Base-by-base conservation (phyloP, 345 rosid species). In the Geranium brycei region DNA sequence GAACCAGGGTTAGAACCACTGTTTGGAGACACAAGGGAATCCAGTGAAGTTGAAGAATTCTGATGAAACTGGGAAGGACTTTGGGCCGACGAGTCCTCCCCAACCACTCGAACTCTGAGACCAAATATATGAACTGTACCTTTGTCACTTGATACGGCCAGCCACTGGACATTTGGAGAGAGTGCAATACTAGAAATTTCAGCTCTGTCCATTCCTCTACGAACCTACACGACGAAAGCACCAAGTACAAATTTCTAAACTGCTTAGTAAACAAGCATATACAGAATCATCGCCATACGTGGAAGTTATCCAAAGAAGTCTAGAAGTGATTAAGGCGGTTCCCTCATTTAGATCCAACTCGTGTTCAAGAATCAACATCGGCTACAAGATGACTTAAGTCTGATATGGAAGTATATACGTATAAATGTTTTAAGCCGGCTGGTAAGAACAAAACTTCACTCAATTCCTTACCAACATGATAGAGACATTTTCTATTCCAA, bases 191-290 rank as follows among this genome's bases (percentile, higher is more conserved):
- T 83, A 63, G 82, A 86, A 73, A 91, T 89, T 64, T 87, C 93
- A 64, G 98, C 95, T 82, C 88, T 81, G 70, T 87, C 96, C 65
- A 82, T 82, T 60, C 98, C 96, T 83, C 98, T 84, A 67, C 95
- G 85, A 35, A 91, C 95, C 95, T 91, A 66, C 32, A 79, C 8
- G 10, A 35, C 15, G 32, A 31, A 18, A 59, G 41, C 41, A 35
- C 14, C 13, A 10, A 47, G 15, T 47, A 47, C 10, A 11, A 8
- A 8, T 47, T 3, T 8, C 3, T 47, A 3, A 8, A 11, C 15
- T 47, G 53, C 15, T 47, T 8, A 8, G 15, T 6, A 47, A 47
- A 8, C 3, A 38, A 11, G 53, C 41, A 35, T 35, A 35, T 35
- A 35, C 41, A 35, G 7, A 35, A 7, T 35, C 41, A 35, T 35